A percentile compares a stretch with the other conserved stretches of the same genome.
Evolutionary conservation across 2,329 filamentous ascomycete species (phyloP).

Genomic region (Cladophialophora psammophila): DNA sequence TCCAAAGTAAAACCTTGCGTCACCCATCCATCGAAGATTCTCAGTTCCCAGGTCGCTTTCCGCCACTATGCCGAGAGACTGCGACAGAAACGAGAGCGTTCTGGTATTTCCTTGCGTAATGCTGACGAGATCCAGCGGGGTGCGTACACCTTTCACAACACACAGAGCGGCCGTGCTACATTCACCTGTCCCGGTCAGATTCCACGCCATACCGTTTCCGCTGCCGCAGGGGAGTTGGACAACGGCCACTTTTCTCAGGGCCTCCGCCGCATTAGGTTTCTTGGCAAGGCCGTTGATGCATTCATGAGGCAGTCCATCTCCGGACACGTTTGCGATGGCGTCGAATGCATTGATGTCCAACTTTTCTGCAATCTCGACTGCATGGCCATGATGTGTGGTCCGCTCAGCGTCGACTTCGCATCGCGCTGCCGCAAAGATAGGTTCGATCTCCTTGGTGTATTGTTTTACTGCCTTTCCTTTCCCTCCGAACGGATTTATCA

Average conservation of each 20-base stretch:
- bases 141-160: slow-evolving; percentile 86
- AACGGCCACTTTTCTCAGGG: slow-evolving; percentile 78
- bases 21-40: slow-evolving; percentile 90
- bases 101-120: slow-evolving; percentile 80
- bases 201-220: slow-evolving; percentile 92
- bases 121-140: slow-evolving; percentile 83
- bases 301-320: slow-evolving; percentile 90
- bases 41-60: slow-evolving; percentile 91
- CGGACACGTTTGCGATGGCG: slow-evolving; percentile 86
- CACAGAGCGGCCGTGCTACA: slow-evolving; percentile 79
- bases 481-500: slow-evolving; percentile 91
- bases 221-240: slow-evolving; percentile 90
- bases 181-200: slow-evolving; percentile 81
- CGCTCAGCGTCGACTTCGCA: slow-evolving; percentile 77
- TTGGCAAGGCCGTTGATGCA: slow-evolving; percentile 91
- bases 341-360: slow-evolving; percentile 83
- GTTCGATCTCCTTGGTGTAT: slow-evolving; percentile 78
- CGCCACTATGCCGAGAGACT: slow-evolving; percentile 86
- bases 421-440: slow-evolving; percentile 80
- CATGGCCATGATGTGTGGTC: slow-evolving; percentile 78
- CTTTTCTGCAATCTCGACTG: slow-evolving; percentile 74
- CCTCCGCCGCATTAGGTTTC: slow-evolving; percentile 75
- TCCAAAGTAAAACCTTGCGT: slow-evolving; percentile 82
- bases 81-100: slow-evolving; percentile 86
- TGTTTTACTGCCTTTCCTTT: slow-evolving; percentile 76